These are phyloP conservation scores for Blastocystis sp. DNA, from an alignment of 352 stramenopile species.

Conservation along the genomic window DNA sequence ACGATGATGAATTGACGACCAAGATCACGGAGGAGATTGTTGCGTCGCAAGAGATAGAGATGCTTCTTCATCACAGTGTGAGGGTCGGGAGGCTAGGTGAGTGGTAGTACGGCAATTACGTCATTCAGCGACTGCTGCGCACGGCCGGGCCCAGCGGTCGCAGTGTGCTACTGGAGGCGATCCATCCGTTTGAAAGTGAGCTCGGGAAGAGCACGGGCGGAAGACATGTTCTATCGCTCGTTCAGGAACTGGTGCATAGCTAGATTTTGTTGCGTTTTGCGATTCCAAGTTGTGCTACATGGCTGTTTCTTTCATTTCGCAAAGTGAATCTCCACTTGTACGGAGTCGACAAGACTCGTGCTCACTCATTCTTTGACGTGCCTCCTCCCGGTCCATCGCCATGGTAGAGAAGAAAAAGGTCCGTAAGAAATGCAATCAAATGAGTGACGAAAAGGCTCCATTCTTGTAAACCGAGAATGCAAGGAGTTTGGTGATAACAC, in stretches of 20 bases:
- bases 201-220: not conserved
- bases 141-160: not conserved
- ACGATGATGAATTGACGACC: slow-evolving; percentile 77
- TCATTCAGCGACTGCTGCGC: slow-evolving; percentile 90
- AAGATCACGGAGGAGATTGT: slow-evolving; percentile 80
- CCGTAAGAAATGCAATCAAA: not conserved
- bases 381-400: not conserved
- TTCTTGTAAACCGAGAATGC: slow-evolving; percentile 29
- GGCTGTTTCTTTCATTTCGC: no score
- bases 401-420: not conserved
- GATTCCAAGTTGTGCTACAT: no score
- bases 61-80: slow-evolving; percentile 69
- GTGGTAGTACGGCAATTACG: slow-evolving; percentile 92
- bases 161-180: not conserved
- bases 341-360: no score
- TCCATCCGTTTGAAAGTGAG: slow-evolving; percentile 13
- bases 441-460: not conserved
- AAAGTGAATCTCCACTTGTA: no score
- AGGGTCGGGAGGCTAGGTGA: not conserved
- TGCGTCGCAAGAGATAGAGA: slow-evolving; percentile 70
- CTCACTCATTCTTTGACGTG: not conserved
- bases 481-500: slow-evolving; percentile 1
- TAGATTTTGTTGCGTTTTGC: no score
- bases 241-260: not conserved
- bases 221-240: slow-evolving; percentile 12